Evolutionary conservation across 1,139 yeast genomes (phyloP).

Genomic region (Hansenula lynferdii): DNA sequence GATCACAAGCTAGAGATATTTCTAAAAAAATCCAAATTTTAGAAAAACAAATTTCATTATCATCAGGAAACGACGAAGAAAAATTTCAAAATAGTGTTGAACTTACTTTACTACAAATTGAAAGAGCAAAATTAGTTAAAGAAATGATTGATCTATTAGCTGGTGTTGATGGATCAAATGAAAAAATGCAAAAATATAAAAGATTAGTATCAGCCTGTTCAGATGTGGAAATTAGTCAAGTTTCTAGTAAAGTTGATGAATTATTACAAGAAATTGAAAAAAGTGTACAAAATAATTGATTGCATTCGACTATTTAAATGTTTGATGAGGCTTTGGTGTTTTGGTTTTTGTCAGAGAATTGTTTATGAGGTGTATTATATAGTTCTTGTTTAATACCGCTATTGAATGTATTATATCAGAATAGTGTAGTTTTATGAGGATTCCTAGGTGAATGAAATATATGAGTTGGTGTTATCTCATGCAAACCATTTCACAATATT

Average conservation of each 20-base stretch:
- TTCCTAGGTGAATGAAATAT: no score
- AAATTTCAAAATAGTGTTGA: conserved; percentile 31
- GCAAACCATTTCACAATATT: no score
- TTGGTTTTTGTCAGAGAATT: no score
- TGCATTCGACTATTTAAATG: no score
- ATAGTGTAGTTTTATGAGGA: no score
- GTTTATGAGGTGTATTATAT: no score
- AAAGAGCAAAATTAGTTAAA: conserved; percentile 38
- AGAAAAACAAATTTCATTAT: conserved; percentile 23
- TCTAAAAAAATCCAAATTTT: conserved; percentile 44
- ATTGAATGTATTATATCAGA: no score
- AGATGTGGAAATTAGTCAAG: conserved; percentile 72
- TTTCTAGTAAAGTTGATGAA: conserved; percentile 43
- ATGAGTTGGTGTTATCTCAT: no score
- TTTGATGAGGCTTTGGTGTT: no score
- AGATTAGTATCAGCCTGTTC: conserved; percentile 80
- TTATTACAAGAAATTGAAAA: conserved; percentile 20
- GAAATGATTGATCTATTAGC: conserved; percentile 44
- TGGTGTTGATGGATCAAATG: conserved; percentile 22
- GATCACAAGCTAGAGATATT: conserved; percentile 51
- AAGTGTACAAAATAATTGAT: neutral
- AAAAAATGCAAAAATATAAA: conserved; percentile 75
- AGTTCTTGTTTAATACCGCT: no score
- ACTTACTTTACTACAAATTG: conserved; percentile 41
- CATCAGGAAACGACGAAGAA: conserved; percentile 17